phyloP scores from a whole-genome alignment of 2,329 filamentous ascomycete genomes.

The Lasiodiplodia gonubiensis region DNA sequence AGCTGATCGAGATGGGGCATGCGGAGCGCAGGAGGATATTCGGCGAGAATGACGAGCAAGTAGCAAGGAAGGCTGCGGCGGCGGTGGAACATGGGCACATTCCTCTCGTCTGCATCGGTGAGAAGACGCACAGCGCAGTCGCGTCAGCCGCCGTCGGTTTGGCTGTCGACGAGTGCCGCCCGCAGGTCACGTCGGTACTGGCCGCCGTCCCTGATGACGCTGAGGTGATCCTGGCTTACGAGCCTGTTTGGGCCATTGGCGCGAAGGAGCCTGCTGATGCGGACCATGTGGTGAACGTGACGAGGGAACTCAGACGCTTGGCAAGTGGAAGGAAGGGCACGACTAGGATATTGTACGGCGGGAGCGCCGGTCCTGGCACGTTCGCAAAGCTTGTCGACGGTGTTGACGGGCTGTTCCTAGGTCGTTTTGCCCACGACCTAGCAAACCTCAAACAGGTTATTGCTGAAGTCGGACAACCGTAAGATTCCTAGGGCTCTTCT shows the following conservation, averaged over 20 bases:
- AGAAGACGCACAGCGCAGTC: constrained; percentile 59
- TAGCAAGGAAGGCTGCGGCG: constrained; percentile 72
- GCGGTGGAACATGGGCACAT: constrained; percentile 72
- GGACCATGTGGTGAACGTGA: constrained; percentile 74
- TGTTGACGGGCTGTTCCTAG: constrained; percentile 81
- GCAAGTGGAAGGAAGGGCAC: constrained; percentile 59
- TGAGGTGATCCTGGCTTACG: constrained; percentile 80
- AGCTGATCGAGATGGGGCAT: constrained; percentile 79
- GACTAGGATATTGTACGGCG: constrained; percentile 79
- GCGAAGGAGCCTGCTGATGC: constrained; percentile 72
- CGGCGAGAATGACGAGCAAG: constrained; percentile 72
- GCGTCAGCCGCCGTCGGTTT: constrained; percentile 58
- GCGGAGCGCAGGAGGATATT: constrained; percentile 77
- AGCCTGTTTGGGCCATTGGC: constrained; percentile 89
- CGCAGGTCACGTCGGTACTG: constrained; percentile 70
- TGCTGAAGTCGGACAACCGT: constrained; percentile 65
- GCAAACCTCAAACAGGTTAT: constrained; percentile 74
- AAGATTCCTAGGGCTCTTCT: constrained; percentile 15
- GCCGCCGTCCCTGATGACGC: constrained; percentile 64
- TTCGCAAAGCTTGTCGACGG: constrained; percentile 70
- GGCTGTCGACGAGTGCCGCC: constrained; percentile 69
- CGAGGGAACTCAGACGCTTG: constrained; percentile 66
- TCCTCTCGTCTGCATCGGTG: constrained; percentile 81
- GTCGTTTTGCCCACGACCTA: constrained; percentile 80
- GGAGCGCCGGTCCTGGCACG: constrained; percentile 79